Evolutionary conservation across 2,329 filamentous ascomycete species (phyloP).

Genomic region (Trichothecium sympodiale): DNA sequence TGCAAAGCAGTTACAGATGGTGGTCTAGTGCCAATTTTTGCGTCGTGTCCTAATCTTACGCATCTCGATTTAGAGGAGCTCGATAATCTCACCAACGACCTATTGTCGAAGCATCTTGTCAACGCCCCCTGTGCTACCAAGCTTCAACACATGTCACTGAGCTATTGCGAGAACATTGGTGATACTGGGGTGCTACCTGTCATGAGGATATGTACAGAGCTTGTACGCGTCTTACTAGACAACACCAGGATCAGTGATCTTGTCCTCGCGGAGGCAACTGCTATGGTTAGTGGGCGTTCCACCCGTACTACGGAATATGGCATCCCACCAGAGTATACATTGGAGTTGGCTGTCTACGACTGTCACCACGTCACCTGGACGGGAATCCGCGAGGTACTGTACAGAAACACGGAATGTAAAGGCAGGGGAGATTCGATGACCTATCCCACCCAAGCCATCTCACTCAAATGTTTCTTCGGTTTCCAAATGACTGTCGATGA

Average conservation of each 20-base stretch:
- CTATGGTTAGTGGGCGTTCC: slow-evolving; percentile 60
- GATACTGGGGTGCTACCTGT: slow-evolving; percentile 77
- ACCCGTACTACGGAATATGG: slow-evolving; percentile 26
- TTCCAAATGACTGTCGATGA: slow-evolving; percentile 94
- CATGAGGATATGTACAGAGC: slow-evolving; percentile 59
- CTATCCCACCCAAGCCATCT: slow-evolving; percentile 69
- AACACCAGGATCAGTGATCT: slow-evolving; percentile 88
- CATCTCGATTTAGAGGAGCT: slow-evolving; percentile 88
- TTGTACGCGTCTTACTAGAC: slow-evolving; percentile 74
- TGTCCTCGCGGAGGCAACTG: slow-evolving; percentile 71
- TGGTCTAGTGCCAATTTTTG: slow-evolving; percentile 60
- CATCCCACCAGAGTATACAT: slow-evolving; percentile 43
- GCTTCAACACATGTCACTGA: slow-evolving; percentile 74
- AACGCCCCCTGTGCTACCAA: slow-evolving; percentile 60
- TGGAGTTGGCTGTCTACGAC: slow-evolving; percentile 79
- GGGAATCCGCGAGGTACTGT: slow-evolving; percentile 76
- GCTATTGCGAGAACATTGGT: slow-evolving; percentile 78
- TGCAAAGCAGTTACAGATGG: slow-evolving; percentile 65
- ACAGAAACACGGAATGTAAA: slow-evolving; percentile 67
- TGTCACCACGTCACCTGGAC: slow-evolving; percentile 90
- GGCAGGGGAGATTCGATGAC: slow-evolving; percentile 22
- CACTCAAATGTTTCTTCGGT: slow-evolving; percentile 86
- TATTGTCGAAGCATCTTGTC: slow-evolving; percentile 62
- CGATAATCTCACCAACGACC: slow-evolving; percentile 60
- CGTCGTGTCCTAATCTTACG: slow-evolving; percentile 64